Evolutionary conservation across 2,329 filamentous ascomycete genomes (phyloP).

Genomic region (Calonectria pseudoturangicola): DNA sequence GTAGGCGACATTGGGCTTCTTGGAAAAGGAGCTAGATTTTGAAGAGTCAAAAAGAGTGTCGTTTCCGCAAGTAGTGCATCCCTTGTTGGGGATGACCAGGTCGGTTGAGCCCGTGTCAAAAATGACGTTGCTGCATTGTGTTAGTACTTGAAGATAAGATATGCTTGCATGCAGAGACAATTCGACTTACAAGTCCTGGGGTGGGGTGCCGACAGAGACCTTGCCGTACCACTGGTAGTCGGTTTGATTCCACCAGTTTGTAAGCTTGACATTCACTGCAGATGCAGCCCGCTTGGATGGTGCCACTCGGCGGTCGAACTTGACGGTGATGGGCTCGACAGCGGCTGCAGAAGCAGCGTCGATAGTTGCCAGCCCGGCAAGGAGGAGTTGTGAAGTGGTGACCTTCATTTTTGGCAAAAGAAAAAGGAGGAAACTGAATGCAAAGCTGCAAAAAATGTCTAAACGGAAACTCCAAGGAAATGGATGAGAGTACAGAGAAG

Average conservation of each 20-base stretch:
- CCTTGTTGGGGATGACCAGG: constrained; percentile 54
- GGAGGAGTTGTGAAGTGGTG: neutral
- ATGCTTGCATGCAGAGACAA: neutral
- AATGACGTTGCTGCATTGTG: constrained; percentile 54
- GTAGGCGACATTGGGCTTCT: constrained; percentile 43
- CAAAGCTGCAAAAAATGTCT: too few species aligned
- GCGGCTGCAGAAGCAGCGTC: constrained; percentile 17
- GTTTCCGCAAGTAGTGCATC: constrained; percentile 55
- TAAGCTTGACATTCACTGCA: constrained; percentile 37
- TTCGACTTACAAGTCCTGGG: constrained; percentile 56
- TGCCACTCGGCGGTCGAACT: constrained; percentile 28
- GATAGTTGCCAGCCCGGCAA: constrained; percentile 25
- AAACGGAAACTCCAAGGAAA: neutral
- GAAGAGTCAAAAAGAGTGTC: constrained; percentile 53
- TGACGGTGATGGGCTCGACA: constrained; percentile 29
- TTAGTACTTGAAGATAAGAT: neutral
- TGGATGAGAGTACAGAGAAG: neutral
- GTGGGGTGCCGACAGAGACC: constrained; percentile 46
- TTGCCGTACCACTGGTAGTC: constrained; percentile 48
- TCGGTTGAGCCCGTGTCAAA: constrained; percentile 57
- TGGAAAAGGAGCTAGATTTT: constrained; percentile 55
- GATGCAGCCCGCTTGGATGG: constrained; percentile 25
- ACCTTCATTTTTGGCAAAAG: constrained; percentile 25
- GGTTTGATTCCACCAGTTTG: constrained; percentile 43
- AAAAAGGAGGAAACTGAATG: neutral